Evolutionary conservation across 176 grass and related monocot genomes (phyloP).

Genomic region (Musa acuminata): DNA sequence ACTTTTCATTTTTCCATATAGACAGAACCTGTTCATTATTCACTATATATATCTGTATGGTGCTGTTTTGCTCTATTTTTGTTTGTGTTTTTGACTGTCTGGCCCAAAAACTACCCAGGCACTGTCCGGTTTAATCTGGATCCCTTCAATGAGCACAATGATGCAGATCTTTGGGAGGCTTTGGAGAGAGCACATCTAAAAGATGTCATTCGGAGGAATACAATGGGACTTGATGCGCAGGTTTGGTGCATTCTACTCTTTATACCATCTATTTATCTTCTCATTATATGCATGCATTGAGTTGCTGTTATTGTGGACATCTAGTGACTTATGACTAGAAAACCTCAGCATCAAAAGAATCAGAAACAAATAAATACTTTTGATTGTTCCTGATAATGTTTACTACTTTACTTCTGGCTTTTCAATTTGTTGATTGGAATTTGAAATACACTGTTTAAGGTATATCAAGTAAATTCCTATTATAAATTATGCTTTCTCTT

Average conservation of each 20-base stretch:
- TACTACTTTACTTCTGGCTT: not conserved
- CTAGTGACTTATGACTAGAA: not conserved
- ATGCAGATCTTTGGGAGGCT: constrained; percentile 96
- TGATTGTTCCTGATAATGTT: not conserved
- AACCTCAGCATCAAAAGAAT: not conserved
- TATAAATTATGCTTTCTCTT: too few relatives aligned
- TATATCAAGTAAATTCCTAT: too few relatives aligned
- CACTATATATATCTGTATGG: too few relatives aligned
- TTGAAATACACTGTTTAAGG: not conserved
- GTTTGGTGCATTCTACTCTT: constrained; percentile 37
- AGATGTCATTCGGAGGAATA: constrained; percentile 83
- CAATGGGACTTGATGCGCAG: constrained; percentile 82
- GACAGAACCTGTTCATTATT: too few relatives aligned
- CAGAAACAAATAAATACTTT: not conserved
- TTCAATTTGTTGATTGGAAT: not conserved
- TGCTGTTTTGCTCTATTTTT: not conserved
- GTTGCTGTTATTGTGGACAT: not conserved
- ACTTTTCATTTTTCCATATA: too few relatives aligned
- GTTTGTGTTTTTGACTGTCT: not conserved
- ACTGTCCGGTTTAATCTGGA: constrained; percentile 96
- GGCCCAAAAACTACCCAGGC: constrained; percentile 31
- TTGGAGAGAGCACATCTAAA: constrained; percentile 97
- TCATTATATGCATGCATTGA: too few relatives aligned
- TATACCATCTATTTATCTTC: not conserved
- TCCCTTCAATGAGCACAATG: constrained; percentile 96